Evolutionary conservation across 345 rosid genomes (phyloP).

Genomic region (Melastoma malabathricum): DNA sequence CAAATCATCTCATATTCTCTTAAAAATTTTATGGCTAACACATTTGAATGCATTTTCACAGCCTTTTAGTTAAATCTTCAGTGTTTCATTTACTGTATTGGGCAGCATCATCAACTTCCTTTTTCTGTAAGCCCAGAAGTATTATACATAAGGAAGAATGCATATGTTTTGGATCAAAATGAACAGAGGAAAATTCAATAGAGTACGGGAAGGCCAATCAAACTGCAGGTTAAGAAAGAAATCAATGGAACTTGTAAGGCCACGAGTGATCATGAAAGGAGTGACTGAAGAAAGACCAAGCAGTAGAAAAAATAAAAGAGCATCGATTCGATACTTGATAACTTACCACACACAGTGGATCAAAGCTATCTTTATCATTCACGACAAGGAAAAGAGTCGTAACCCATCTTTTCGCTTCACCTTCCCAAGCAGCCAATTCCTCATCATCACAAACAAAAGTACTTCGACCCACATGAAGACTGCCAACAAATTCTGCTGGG

Average conservation of each 20-base stretch:
- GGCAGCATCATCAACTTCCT: too few species aligned
- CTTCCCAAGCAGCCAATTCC: constrained; percentile 82
- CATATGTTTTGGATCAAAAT: too few species aligned
- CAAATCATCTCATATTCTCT: too few species aligned
- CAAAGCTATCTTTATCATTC: constrained; percentile 34
- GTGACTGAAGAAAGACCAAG: background rate
- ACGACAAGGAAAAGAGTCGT: constrained; percentile 47
- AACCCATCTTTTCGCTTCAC: constrained; percentile 74
- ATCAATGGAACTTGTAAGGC: background rate
- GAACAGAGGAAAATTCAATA: too few species aligned
- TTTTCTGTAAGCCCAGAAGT: too few species aligned
- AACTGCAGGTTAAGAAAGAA: too few species aligned
- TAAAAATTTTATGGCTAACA: too few species aligned
- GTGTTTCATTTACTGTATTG: too few species aligned
- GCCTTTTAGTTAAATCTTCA: too few species aligned
- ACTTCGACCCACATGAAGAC: constrained; percentile 15
- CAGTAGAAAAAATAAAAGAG: constrained; percentile 1
- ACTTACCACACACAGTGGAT: constrained; percentile 44
- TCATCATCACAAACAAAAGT: constrained; percentile 50
- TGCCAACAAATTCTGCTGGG: constrained; percentile 32
- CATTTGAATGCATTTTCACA: too few species aligned
- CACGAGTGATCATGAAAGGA: background rate
- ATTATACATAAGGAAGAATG: too few species aligned
- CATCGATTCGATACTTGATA: constrained; percentile 11
- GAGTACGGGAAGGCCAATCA: too few species aligned